These are phyloP conservation scores for Chaetomiaceae sp. DNA, from an alignment of 2,329 filamentous ascomycete genomes.

Conservation along the genomic window DNA sequence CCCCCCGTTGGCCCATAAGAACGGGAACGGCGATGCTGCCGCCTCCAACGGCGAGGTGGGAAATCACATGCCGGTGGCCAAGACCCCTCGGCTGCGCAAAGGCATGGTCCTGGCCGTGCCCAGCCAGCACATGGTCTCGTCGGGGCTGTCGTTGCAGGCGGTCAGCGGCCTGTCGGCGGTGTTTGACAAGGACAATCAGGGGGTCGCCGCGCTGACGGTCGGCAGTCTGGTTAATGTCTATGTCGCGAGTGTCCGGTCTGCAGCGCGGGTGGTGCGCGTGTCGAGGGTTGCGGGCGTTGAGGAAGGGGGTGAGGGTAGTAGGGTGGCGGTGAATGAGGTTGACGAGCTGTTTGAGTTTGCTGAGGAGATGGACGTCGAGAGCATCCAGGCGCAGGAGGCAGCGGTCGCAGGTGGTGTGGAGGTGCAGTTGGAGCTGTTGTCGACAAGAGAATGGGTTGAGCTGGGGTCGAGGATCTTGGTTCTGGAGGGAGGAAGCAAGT, in stretches of 20 bases:
- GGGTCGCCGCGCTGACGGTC: conserved; percentile 55
- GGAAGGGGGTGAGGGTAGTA: conserved; percentile 25
- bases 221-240: conserved; percentile 77
- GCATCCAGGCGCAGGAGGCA: conserved; percentile 21
- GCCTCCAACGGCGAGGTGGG: conserved; percentile 24
- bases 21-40: conserved; percentile 19
- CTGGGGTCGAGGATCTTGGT: conserved; percentile 65
- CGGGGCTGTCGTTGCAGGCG: conserved; percentile 55
- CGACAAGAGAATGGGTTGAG: conserved; percentile 68
- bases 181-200: conserved; percentile 56
- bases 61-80: conserved; percentile 21
- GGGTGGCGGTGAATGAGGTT: conserved; percentile 36
- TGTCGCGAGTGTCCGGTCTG: conserved; percentile 77
- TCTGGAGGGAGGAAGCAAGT: conserved; percentile 65
- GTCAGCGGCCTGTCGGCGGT: conserved; percentile 66
- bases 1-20: conserved; percentile 26
- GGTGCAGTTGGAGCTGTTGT: conserved; percentile 64
- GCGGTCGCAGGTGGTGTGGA: conserved; percentile 39
- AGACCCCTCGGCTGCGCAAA: conserved; percentile 54
- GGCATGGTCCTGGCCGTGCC: conserved; percentile 76
- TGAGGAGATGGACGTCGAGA: conserved; percentile 40
- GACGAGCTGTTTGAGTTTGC: conserved; percentile 57
- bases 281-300: conserved; percentile 27
- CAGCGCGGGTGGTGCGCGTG: conserved; percentile 66
- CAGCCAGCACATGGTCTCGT: conserved; percentile 52